Base-by-base conservation (phyloP, 78 protist genomes). In the Trichosphaerium sp. region DNA sequence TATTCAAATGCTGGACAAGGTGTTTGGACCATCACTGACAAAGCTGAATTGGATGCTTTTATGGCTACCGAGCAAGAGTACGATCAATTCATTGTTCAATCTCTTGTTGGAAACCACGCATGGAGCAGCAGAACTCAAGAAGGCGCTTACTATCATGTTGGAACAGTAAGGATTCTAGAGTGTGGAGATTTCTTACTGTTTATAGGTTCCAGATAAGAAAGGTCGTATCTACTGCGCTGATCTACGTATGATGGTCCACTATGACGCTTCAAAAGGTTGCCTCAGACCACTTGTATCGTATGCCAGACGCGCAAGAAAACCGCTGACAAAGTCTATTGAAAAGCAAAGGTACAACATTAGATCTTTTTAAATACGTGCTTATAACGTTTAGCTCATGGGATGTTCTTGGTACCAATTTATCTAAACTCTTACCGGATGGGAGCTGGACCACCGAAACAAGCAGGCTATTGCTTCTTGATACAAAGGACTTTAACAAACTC, bases 331-430 rank as follows among this genome's bases (percentile, higher is more conserved):
- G 23, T 32, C 39, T 25, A 37, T 69, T 48, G 63, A 12, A 2
- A 49, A 48, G 10, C 54, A 4, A n/a, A n/a, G n/a, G n/a, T n/a
- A n/a, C n/a, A n/a, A n/a, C n/a, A n/a, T n/a, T n/a, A n/a, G n/a
- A n/a, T n/a, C n/a, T n/a, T n/a, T n/a, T n/a, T n/a, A n/a, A n/a
- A n/a, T n/a, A n/a, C n/a, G n/a, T n/a, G n/a, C n/a, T n/a, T n/a
- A n/a, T n/a, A n/a, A n/a, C n/a, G 3, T 15, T 57, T 28, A 31
- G 5, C 44, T 71, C 82, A 2, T 82, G 87, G 87, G 84, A 65
- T 7, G 23, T 41, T 25, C 77, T 82, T n/a, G 87, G 87, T 37
- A 82, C 87, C 34, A 82, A 82, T 40, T 56, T 82, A 35, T 43
- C 68, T 2, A 43, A 38, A 18, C 28, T 11, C 42, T 34, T 5